Evolutionary conservation across 2,329 filamentous ascomycete genomes (phyloP).

Genomic region (Aureobasidium mangrovei): DNA sequence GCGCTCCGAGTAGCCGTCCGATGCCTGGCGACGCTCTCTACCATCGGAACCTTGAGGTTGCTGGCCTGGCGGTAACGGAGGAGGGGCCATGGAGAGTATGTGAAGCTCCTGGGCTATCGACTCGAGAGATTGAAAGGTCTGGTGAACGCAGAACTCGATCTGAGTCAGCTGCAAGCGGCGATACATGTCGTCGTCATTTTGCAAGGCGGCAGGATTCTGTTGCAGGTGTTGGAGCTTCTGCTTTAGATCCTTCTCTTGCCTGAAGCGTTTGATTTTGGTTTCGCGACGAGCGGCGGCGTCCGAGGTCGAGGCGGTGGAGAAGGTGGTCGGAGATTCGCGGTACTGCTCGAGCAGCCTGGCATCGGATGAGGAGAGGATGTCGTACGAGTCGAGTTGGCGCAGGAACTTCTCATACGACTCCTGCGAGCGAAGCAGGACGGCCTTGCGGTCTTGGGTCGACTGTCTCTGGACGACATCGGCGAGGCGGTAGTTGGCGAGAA

Average conservation of each 20-base stretch:
- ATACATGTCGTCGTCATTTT: conserved; percentile 76
- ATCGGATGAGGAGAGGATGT: conserved; percentile 57
- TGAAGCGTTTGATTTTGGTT: conserved; percentile 78
- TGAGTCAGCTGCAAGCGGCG: conserved; percentile 71
- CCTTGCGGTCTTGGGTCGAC: conserved; percentile 53
- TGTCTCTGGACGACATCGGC: conserved; percentile 70
- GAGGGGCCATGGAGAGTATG: conserved; percentile 67
- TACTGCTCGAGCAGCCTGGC: conserved; percentile 64
- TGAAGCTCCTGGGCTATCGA: conserved; percentile 75
- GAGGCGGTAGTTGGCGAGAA: conserved; percentile 67
- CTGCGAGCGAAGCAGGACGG: conserved; percentile 54
- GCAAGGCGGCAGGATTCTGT: conserved; percentile 50
- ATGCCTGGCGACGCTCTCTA: conserved; percentile 32
- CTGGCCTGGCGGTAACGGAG: conserved; percentile 35
- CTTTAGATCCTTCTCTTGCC: conserved; percentile 76
- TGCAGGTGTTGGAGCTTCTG: conserved; percentile 65
- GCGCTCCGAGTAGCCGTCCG: conserved; percentile 58
- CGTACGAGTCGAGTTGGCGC: conserved; percentile 67
- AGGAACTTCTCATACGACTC: conserved; percentile 71
- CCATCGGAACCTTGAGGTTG: conserved; percentile 34
- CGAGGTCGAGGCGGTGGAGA: conserved; percentile 59
- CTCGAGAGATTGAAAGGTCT: conserved; percentile 80
- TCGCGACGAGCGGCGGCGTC: conserved; percentile 65
- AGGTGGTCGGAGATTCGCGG: conserved; percentile 59
- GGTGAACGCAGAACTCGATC: conserved; percentile 63